Percentiles rank a stretch among this genome's conserved stretches.
These are phyloP conservation scores for Phaseolus lunatus DNA, from an alignment of 306 rosid genomes.

Conservation along the genomic window DNA sequence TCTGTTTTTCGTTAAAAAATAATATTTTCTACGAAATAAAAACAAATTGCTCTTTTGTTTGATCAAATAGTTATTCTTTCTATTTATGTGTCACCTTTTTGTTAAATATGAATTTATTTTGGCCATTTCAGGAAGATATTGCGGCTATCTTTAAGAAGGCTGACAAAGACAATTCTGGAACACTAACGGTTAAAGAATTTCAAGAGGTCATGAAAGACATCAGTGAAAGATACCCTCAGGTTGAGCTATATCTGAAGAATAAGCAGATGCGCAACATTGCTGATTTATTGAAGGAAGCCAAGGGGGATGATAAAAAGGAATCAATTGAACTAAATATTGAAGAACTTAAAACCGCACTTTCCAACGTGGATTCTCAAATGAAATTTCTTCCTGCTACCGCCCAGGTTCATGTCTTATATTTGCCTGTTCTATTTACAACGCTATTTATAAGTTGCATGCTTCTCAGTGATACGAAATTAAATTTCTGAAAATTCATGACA, in stretches of 20 bases:
- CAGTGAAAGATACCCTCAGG: constrained; percentile 93
- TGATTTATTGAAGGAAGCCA: constrained; percentile 75
- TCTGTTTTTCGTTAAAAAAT: constrained; percentile 3
- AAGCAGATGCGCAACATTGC: constrained; percentile 72
- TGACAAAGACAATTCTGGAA: constrained; percentile 82
- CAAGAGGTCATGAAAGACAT: constrained; percentile 79
- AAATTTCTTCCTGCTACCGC: constrained; percentile 96
- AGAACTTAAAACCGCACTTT: constrained; percentile 79
- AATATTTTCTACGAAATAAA: not conserved
- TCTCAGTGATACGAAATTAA: constrained; percentile 23
- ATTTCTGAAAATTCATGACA: constrained; percentile 45
- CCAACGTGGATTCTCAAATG: constrained; percentile 95
- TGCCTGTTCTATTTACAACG: not conserved
- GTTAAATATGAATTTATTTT: constrained; percentile 20
- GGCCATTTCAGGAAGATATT: constrained; percentile 76
- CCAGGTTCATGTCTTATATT: constrained; percentile 61
- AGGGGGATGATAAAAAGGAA: constrained; percentile 62
- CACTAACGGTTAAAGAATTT: constrained; percentile 74
- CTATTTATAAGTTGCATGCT: constrained; percentile 1
- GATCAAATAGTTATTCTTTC: not conserved
- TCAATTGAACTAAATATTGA: constrained; percentile 72
- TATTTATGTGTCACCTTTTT: not conserved
- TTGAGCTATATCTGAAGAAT: constrained; percentile 79
- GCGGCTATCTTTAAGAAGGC: constrained; percentile 81
- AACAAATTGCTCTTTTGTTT: not conserved